Percentiles rank a stretch among this genome's conserved stretches.
Conservation (phyloP, 2,329 filamentous ascomycete genomes). For the Fusarium gaditjirri region DNA sequence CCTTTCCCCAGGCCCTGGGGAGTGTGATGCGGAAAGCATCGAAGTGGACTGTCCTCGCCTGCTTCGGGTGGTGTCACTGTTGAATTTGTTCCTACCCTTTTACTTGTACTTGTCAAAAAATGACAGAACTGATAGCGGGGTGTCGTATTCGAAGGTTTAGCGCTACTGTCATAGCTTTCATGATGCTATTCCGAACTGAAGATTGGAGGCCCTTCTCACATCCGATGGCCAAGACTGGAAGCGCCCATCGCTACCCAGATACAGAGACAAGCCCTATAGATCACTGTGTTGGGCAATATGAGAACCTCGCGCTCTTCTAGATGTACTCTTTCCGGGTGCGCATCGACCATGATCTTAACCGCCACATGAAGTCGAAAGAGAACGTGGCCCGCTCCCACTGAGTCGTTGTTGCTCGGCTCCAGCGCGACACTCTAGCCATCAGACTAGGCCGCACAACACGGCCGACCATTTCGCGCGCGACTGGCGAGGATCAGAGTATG, state of each 20-base stretch:
- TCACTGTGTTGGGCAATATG: constrained; percentile 23
- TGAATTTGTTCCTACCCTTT: constrained; percentile 7
- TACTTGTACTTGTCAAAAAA: not conserved
- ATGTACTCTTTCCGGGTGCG: constrained; percentile 11
- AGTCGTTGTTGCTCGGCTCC: constrained; percentile 41
- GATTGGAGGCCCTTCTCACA: not conserved
- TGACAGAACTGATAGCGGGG: constrained; percentile 2
- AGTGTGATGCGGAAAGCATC: constrained; percentile 34
- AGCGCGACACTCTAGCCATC: constrained; percentile 37
- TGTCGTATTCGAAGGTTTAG: constrained; percentile 7
- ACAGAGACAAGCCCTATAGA: constrained; percentile 1
- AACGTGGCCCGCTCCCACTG: constrained; percentile 47
- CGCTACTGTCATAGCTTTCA: not conserved
- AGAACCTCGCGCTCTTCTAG: constrained; percentile 30
- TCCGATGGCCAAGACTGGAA: not conserved
- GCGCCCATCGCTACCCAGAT: not conserved
- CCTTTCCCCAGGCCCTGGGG: constrained; percentile 35
- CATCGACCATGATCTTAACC: constrained; percentile 39
- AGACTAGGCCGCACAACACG: constrained; percentile 39
- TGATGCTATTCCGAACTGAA: constrained; percentile 24
- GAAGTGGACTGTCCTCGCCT: constrained; percentile 33
- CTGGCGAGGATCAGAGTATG: constrained; percentile 33
- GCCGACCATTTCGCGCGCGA: constrained; percentile 41
- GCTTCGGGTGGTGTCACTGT: constrained; percentile 19
- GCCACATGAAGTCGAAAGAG: constrained; percentile 45